These are phyloP conservation scores for Acrasis kona DNA, from an alignment of 78 protist species.

Conservation along the genomic window DNA sequence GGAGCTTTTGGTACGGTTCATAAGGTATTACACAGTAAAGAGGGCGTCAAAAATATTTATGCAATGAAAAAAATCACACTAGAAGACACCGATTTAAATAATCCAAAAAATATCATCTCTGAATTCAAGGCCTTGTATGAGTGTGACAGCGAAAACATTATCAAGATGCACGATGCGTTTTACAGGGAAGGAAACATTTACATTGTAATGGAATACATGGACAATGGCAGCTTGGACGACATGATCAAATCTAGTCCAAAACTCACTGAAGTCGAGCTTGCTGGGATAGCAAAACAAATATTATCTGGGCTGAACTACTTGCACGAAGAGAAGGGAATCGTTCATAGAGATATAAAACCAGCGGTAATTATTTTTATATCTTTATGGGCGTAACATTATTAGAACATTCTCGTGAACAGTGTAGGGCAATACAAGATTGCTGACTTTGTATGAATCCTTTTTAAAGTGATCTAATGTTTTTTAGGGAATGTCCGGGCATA, in stretches of 20 bases:
- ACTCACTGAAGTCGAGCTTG: neutral
- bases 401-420: neutral
- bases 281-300: neutral
- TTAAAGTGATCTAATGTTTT: neutral
- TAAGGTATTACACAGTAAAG: neutral
- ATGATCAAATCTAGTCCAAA: neutral
- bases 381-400: too few species aligned
- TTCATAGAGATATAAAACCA: conserved; percentile 26
- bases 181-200: neutral
- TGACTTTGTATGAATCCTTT: neutral
- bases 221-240: neutral
- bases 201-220: neutral
- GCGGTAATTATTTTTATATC: conserved; percentile 11
- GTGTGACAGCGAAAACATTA: neutral
- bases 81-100: neutral
- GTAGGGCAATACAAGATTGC: neutral
- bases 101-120: neutral
- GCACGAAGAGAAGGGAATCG: neutral
- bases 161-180: neutral
- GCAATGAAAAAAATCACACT: too few species aligned
- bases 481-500: neutral
- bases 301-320: conserved; percentile 1
- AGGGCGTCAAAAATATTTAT: too few species aligned
- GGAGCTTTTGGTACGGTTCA: neutral
- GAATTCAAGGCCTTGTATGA: neutral